Base-by-base conservation (phyloP, 345 rosid genomes). In the Garcia nutans region DNA sequence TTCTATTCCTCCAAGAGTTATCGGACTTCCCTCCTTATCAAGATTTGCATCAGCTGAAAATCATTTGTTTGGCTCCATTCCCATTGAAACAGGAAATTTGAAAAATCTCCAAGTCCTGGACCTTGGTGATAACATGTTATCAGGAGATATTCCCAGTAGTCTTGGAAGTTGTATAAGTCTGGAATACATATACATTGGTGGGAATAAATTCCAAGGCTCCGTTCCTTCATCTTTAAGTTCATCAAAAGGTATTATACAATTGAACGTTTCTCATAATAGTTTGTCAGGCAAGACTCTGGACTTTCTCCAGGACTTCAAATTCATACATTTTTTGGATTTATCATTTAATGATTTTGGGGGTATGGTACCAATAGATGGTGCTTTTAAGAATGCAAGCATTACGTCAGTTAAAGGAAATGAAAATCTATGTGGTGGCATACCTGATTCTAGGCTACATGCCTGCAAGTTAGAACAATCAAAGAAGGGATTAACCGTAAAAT, bases 121-220 rank as follows among this genome's bases (percentile, higher is more conserved):
- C 24, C 16, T 79, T 13, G 55, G 77, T 1, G 58, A 47, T 0
- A 82, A 78, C 76, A 65, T 22, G 26, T 49, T 82, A n/a, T 58
- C 74, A 2, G 85, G 85, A n/a, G 42, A 54, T 20, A 71, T 82
- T 47, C 85, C 82, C 5, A 13, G 75, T 33, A 74, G 59, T 0
- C 74, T 78, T 22, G 79, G 73, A 19, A 71, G 45, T 52, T 75
- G 76, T 44, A 16, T 0, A 5, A 75, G 71, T 52, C 65, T 77
- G 28, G 75, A 77, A 20, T 65, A 17, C 55, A 57, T 79, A 26
- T 23, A 37, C 26, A 42, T 79, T 41, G 31, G 52, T 26, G 52
- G 55, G 0, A 82, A 79, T 31, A 2, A 9, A 0, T 61, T 82
- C 15, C 49, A 68, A 60, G 78, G 78, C 16, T 11, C 31, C 16